Base-by-base conservation (phyloP, 768 basidiomycete species). In the Mycena epipterygia region DNA sequence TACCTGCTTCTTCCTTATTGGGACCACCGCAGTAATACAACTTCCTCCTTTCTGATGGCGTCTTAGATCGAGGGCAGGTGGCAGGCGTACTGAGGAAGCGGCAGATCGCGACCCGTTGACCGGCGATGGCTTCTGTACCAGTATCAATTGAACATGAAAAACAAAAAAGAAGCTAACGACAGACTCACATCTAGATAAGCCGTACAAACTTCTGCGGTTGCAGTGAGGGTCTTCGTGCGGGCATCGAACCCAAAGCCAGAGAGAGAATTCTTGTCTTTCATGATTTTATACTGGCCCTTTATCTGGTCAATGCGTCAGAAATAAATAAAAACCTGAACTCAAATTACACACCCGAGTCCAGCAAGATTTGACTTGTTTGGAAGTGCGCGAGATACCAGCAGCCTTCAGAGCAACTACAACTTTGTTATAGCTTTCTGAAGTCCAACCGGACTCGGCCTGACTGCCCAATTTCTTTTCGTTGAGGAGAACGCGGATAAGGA, bases 321-420 rank as follows among this genome's bases (percentile, higher is more conserved):
- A 13, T 21, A n/a, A 23, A 23, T 21, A 37, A 37, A 56, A 23
- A 25, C n/a, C 19, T 5, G 30, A 30, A 33, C 5, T 6, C 5
- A 13, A 16, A 33, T 19, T 4, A 33, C 52, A 33, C 32, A 53
- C 52, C 29, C 52, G 27, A 21, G 52, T 53, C 52, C 52, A 53
- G 46, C 57, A 59, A 44, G 57, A 59, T 44, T 59, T 59, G 57
- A 59, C 29, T 23, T 44, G 57, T n/a, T n/a, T 42, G 27, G 7
- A 5, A 29, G 2, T 11, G 11, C 41, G 27, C 11, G 6, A 2
- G 2, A 32, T n/a, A 6, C 57, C 41, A 29, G 29, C 27, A 5
- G 27, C 41, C 41, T 59, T 42, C 4, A 59, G 57, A 32, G 39
- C 57, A 1, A 44, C 30, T 2, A 32, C 57, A 29, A 32, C 57